Base-by-base conservation (phyloP, 2,329 filamentous ascomycete genomes). In the Scleromitrula shiraiana region DNA sequence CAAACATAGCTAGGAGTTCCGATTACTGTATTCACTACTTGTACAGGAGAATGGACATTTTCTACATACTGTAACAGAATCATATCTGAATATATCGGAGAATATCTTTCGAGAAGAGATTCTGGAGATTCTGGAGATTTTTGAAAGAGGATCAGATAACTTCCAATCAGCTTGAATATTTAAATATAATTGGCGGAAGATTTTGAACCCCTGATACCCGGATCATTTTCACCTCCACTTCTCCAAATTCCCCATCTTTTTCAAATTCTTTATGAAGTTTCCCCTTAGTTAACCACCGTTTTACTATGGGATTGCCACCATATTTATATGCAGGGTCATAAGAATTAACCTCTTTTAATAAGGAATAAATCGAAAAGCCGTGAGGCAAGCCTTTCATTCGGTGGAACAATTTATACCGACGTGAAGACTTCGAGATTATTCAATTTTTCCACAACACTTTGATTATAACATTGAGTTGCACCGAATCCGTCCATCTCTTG, bases 321-420 rank as follows among this genome's bases (percentile, higher is more conserved):
- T 17, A 8, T 22, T 39, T 40, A 22, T 35, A 41, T 43, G 49
- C 49, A 49, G 44, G 22, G 35, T 19, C 33, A 23, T n/a, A n/a
- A n/a, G n/a, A n/a, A n/a, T n/a, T n/a, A n/a, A n/a, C n/a, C n/a
- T n/a, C n/a, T n/a, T n/a, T n/a, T n/a, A n/a, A n/a, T n/a, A n/a
- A n/a, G n/a, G n/a, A n/a, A n/a, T n/a, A n/a, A 8, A 30, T 30
- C 27, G 14, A 14, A 30, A 30, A 30, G 14, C 8, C 27, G 14
- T 14, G 27, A 30, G 8, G 8, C 14, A 30, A 14, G 14, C 27
- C 27, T 30, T 30, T 30, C n/a, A n/a, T n/a, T 49, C 46, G 40
- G 35, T 49, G 49, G 49, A 51, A 49, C 35, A 49, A 51, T 49
- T 40, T 33, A 40, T 32, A 33, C 49, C 49, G 49, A 44, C 33